Percentiles rank a stretch among this genome's conserved stretches.
phyloP scores from a whole-genome alignment of 768 basidiomycete genomes.

The Kockovaella imperatae region DNA sequence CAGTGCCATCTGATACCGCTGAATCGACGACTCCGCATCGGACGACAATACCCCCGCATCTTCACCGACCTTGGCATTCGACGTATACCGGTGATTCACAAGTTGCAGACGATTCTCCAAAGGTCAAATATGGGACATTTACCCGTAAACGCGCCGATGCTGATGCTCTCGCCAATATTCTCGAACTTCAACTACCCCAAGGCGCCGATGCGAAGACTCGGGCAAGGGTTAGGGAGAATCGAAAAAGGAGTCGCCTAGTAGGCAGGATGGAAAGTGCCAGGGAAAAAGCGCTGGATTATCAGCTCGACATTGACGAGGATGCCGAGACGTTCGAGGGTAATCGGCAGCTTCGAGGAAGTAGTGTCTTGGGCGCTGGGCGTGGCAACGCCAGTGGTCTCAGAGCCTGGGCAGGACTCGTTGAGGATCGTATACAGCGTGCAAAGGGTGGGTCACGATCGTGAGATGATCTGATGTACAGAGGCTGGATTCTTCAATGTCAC shows the following conservation, averaged over 20 bases:
- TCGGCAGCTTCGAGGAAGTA: conserved; percentile 46
- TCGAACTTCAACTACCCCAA: conserved; percentile 30
- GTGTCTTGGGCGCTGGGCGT: conserved; percentile 35
- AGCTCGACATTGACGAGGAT: conserved; percentile 49
- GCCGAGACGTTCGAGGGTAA: conserved; percentile 32
- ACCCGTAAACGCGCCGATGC: conserved; percentile 22
- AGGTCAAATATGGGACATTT: conserved; percentile 40
- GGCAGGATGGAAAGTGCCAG: conserved; percentile 57
- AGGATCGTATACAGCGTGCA: conserved; percentile 62
- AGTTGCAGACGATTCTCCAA: conserved; percentile 12
- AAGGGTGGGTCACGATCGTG: conserved; percentile 15
- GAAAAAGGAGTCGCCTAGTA: conserved; percentile 53
- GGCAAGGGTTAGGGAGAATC: conserved; percentile 46
- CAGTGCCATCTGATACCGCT: neutral
- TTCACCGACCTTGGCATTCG: conserved; percentile 39
- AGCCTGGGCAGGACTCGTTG: conserved; percentile 67
- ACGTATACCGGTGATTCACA: conserved; percentile 29
- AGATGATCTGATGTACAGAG: conserved; percentile 43
- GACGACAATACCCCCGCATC: conserved; percentile 36
- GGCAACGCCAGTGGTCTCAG: conserved; percentile 55
- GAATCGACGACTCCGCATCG: conserved; percentile 15
- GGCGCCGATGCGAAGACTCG: conserved; percentile 39
- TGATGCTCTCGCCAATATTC: conserved; percentile 23
- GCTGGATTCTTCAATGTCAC: conserved; percentile 66
- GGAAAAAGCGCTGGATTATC: conserved; percentile 70